These are phyloP conservation scores for Phytophthora constricta DNA, from an alignment of 352 stramenopile genomes.

Conservation along the genomic window DNA sequence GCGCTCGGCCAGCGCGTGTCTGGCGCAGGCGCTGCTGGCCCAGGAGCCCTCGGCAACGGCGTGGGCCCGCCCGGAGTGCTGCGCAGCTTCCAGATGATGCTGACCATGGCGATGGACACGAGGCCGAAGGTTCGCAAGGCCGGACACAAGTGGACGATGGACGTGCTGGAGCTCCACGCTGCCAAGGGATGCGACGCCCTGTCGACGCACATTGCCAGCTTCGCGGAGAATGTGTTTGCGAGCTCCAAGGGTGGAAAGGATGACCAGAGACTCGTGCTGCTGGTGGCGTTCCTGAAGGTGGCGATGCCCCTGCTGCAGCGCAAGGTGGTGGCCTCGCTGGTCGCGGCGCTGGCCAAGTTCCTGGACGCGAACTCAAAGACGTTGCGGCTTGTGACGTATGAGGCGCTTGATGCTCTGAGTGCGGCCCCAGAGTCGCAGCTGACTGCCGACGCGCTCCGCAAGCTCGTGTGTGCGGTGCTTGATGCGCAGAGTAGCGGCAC, in stretches of 20 bases:
- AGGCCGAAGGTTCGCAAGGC: slow-evolving; percentile 88
- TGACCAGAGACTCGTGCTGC: slow-evolving; percentile 73
- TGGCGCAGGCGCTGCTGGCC: slow-evolving; percentile 68
- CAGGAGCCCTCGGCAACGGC: slow-evolving; percentile 70
- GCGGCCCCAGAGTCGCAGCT: slow-evolving; percentile 63
- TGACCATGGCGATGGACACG: slow-evolving; percentile 78
- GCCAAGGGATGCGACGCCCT: slow-evolving; percentile 77
- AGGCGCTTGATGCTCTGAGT: slow-evolving; percentile 71
- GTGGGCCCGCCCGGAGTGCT: slow-evolving; percentile 78
- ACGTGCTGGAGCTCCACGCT: slow-evolving; percentile 76
- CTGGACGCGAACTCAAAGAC: slow-evolving; percentile 79
- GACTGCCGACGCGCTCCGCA: slow-evolving; percentile 67
- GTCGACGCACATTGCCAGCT: slow-evolving; percentile 88
- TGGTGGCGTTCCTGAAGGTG: slow-evolving; percentile 84
- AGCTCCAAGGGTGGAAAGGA: slow-evolving; percentile 63
- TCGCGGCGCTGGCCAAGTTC: slow-evolving; percentile 77
- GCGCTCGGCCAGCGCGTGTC: slow-evolving; percentile 67
- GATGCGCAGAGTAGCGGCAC: slow-evolving; percentile 63
- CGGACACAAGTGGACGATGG: slow-evolving; percentile 74
- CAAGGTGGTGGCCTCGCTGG: slow-evolving; percentile 82
- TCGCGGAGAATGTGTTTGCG: slow-evolving; percentile 84
- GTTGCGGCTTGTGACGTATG: slow-evolving; percentile 79
- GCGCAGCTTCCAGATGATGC: slow-evolving; percentile 79
- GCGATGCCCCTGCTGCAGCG: slow-evolving; percentile 80
- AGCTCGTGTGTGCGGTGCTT: slow-evolving; percentile 70